Evolutionary conservation across 768 basidiomycete genomes (phyloP), one percentile per base, ranked within the genome.

Genomic region (Cystofilobasidium capitatum): DNA sequence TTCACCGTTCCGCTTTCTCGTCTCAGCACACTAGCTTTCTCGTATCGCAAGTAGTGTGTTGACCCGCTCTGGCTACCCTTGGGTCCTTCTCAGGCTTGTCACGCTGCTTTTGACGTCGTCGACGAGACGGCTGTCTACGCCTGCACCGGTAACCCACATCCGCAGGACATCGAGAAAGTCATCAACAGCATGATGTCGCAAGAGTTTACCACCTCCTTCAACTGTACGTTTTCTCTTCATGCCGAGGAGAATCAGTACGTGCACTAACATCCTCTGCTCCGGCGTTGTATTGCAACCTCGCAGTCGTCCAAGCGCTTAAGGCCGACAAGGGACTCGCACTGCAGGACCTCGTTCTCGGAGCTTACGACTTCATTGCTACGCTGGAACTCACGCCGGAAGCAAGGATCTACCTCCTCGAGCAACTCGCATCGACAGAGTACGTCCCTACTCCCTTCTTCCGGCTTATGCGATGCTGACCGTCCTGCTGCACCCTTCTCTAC

Each of bases 111-210:
- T 75, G 90, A 93, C 49, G 76, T 83, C 13, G 85, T 86, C 37
- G 88, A 89, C 65, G 93, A 97, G 78, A 84, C 85, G 0, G 91
- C 96, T 70, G 85, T 99, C 29, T 99, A 98, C 77, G 90, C 88
- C 71, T 98, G 94, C 76, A 98, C 96, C 0, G 96, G 96, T 45
- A 93, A 86, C 72, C 96, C 96, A 24, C 92, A 97, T 75, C 96
- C 96, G 0, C 82, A 84, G 33, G 96, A 99, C 77, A 91, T 99
- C 55, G 91, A 93, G 74, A 83, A 84, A 14, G 88, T 99, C 45
- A 89, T 98, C 37, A 86, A 89, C 70, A 89, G 88, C 12, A 98
- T 99, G 96, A 83, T 98, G 74, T 83, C 87, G 5, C 92, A 97
- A 72, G 92, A 96, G 73, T 98, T 98, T 71, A 91, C 91, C 1